These are phyloP conservation scores for Ceratobasidium sp. DNA, from an alignment of 1,284 basidiomycete genomes.

Conservation along the genomic window DNA sequence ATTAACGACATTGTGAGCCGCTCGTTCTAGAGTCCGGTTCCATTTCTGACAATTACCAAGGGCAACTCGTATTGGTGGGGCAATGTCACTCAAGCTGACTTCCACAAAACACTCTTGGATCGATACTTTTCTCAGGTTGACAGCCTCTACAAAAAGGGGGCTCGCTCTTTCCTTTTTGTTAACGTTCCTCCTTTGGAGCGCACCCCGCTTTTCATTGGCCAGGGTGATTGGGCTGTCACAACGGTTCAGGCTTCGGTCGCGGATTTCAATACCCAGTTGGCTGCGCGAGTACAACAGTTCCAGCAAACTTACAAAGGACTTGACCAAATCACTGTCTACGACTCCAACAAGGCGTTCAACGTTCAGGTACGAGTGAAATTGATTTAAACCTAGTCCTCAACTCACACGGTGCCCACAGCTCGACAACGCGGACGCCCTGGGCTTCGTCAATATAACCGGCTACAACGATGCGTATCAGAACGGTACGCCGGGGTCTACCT, in stretches of 20 bases:
- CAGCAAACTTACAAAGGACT: conserved; percentile 33
- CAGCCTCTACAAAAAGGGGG: conserved; percentile 20
- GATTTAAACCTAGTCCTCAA: background rate
- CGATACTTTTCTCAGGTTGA: conserved; percentile 37
- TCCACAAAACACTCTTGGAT: conserved; percentile 41
- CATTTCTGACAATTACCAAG: conserved; percentile 3
- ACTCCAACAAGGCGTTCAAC: conserved; percentile 44
- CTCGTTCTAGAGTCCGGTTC: background rate
- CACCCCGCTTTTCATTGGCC: conserved; percentile 41
- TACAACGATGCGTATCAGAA: conserved; percentile 43
- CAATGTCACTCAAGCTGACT: conserved; percentile 41
- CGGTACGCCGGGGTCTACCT: conserved; percentile 43
- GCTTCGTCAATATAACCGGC: conserved; percentile 42
- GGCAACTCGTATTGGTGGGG: conserved; percentile 41
- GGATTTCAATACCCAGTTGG: conserved; percentile 42
- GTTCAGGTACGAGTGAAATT: conserved; percentile 25
- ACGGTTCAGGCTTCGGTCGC: conserved; percentile 26
- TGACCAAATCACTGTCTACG: conserved; percentile 39
- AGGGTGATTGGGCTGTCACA: conserved; percentile 21
- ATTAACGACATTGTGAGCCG: conserved; percentile 28
- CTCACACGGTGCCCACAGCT: conserved; percentile 4
- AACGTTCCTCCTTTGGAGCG: conserved; percentile 46
- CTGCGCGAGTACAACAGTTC: conserved; percentile 34
- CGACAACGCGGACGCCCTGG: conserved; percentile 40
- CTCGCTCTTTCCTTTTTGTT: conserved; percentile 33